These are phyloP conservation scores for Fusarium euwallaceae DNA, from an alignment of 2,329 filamentous ascomycete species.

Conservation along the genomic window DNA sequence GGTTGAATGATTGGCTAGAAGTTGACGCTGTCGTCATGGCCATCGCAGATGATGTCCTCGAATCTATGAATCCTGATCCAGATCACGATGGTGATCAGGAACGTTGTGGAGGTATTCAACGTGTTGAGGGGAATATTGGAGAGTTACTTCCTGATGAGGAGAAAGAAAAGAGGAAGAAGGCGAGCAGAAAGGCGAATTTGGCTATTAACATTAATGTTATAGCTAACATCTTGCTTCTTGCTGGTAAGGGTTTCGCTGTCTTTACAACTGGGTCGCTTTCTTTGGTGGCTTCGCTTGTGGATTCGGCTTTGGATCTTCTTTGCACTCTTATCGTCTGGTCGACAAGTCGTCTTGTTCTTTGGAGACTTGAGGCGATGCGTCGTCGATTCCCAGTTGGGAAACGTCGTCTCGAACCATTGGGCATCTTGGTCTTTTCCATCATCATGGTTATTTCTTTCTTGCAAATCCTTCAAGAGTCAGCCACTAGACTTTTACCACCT, in stretches of 20 bases:
- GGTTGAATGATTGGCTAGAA: constrained; percentile 52
- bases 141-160: constrained; percentile 51
- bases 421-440: constrained; percentile 82
- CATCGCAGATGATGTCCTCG: constrained; percentile 51
- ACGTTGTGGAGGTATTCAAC: constrained; percentile 48
- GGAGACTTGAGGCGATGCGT: constrained; percentile 61
- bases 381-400: constrained; percentile 81
- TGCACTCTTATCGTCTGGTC: constrained; percentile 85
- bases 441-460: constrained; percentile 88
- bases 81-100: constrained; percentile 52
- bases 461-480: constrained; percentile 78
- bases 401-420: constrained; percentile 77
- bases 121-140: constrained; percentile 48
- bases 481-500: constrained; percentile 68
- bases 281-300: constrained; percentile 80
- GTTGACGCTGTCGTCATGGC: constrained; percentile 52
- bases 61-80: constrained; percentile 52
- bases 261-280: constrained; percentile 83
- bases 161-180: constrained; percentile 43
- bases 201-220: constrained; percentile 87
- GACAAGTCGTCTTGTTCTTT: constrained; percentile 77
- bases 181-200: constrained; percentile 52
- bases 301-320: constrained; percentile 82
- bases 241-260: constrained; percentile 81
- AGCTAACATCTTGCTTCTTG: constrained; percentile 80